phyloP scores from a whole-genome alignment of 2,329 filamentous ascomycete species.

The Waltergamsia citrina region DNA sequence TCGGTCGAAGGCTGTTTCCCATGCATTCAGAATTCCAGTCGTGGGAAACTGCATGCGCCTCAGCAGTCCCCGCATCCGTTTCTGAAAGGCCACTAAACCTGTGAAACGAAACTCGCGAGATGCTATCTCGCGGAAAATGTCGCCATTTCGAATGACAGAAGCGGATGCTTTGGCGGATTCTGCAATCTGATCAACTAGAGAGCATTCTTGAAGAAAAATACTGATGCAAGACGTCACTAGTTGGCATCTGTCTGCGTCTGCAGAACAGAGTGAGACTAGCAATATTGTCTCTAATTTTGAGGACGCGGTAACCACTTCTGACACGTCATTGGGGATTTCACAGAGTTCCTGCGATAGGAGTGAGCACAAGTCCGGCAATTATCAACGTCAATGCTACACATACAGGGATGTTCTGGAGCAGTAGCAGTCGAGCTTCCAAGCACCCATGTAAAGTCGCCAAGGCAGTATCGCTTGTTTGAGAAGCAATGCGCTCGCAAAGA shows the following conservation, averaged over 20 bases:
- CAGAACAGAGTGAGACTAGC: slow-evolving; percentile 54
- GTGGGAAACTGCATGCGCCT: slow-evolving; percentile 53
- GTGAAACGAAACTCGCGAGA: slow-evolving; percentile 58
- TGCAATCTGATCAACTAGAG: slow-evolving; percentile 39
- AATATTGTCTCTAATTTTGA: slow-evolving; percentile 53
- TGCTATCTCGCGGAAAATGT: slow-evolving; percentile 52
- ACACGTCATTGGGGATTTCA: slow-evolving; percentile 41
- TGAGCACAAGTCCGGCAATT: no score
- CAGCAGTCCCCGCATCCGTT: slow-evolving; percentile 50
- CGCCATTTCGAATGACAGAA: slow-evolving; percentile 48
- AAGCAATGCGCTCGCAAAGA: slow-evolving; percentile 37
- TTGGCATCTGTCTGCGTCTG: slow-evolving; percentile 56
- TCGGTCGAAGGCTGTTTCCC: slow-evolving; percentile 55
- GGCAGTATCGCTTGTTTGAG: slow-evolving; percentile 30
- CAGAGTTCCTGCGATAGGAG: slow-evolving; percentile 37
- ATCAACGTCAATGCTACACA: slow-evolving; percentile 9
- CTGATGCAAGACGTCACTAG: slow-evolving; percentile 53
- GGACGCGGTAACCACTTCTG: slow-evolving; percentile 41
- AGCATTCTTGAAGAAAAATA: slow-evolving; percentile 52
- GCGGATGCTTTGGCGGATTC: slow-evolving; percentile 39
- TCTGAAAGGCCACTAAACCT: slow-evolving; percentile 61
- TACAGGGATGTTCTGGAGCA: slow-evolving; percentile 42
- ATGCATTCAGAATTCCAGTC: slow-evolving; percentile 56
- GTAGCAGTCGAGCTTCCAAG: slow-evolving; percentile 41
- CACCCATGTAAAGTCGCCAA: slow-evolving; percentile 44